Evolutionary conservation across 176 grass and related monocot genomes (phyloP).

Genomic region (Rhipidocladum racemiflorum): DNA sequence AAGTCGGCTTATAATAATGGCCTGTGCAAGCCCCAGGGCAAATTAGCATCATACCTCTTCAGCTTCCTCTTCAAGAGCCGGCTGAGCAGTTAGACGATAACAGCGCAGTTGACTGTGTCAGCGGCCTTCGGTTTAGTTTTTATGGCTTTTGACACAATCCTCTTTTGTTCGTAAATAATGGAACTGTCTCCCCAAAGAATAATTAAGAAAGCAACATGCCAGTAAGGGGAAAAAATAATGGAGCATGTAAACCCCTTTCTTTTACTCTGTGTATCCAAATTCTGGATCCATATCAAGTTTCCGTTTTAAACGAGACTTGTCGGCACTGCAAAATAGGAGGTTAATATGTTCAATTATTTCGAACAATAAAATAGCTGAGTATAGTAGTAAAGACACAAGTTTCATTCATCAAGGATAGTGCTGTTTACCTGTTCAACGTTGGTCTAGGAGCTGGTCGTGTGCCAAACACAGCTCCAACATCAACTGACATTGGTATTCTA

Average conservation of each 20-base stretch:
- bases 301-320: slow-evolving; percentile 81
- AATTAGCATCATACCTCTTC: slow-evolving; percentile 33
- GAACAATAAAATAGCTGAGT: not conserved
- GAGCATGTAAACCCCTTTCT: slow-evolving; percentile 24
- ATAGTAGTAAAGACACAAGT: slow-evolving; percentile 18
- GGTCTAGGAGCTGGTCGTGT: slow-evolving; percentile 72
- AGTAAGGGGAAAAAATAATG: slow-evolving; percentile 22
- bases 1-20: slow-evolving; percentile 29
- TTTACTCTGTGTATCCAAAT: slow-evolving; percentile 64
- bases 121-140: slow-evolving; percentile 13
- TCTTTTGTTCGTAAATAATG: slow-evolving; percentile 25
- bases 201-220: slow-evolving; percentile 30
- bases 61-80: slow-evolving; percentile 15
- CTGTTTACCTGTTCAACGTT: slow-evolving; percentile 70
- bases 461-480: slow-evolving; percentile 87
- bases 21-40: slow-evolving; percentile 4
- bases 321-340: slow-evolving; percentile 64
- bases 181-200: slow-evolving; percentile 36
- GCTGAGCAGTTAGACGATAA: not conserved
- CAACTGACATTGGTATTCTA: slow-evolving; percentile 92
- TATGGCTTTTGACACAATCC: slow-evolving; percentile 26
- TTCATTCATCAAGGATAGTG: slow-evolving; percentile 13
- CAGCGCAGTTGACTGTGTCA: slow-evolving; percentile 11
- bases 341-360: slow-evolving; percentile 33
- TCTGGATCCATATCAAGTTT: slow-evolving; percentile 95